Evolutionary conservation across 1,284 basidiomycete genomes (phyloP), one percentile per base, ranked within the genome.

Genomic region (Taiwanofungus camphoratus): DNA sequence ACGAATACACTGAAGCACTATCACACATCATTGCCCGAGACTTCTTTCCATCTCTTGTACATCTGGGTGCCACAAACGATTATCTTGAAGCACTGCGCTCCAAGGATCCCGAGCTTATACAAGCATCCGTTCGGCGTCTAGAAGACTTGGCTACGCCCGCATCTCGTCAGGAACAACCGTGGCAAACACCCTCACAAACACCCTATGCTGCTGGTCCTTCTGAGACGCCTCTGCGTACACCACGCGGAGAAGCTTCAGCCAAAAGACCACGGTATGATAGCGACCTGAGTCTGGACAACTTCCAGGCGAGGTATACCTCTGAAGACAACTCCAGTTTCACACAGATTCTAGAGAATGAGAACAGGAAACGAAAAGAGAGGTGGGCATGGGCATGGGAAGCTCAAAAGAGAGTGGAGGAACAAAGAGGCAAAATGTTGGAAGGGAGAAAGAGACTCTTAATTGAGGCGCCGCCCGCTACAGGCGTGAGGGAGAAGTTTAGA

Each of bases 261-360:
- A 85, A 87, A 59, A 73, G 76, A 27, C 52, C 70, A 15, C 74
- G 76, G 42, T 80, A 77, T 52, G 75, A 89, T 50, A 66, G 68
- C 2, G 59, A 70, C 39, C 65, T 93, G 53, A 79, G 73, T 34
- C 72, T 96, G 15, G 91, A 96, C 61, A 68, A 71, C 12, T 97
- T 96, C 60, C 93, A 96, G 60, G 79, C 90, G 3, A 76, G 76
- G 35, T 95, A 91, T 61, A 97, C 94, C 1, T 94, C 91, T 0
- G 92, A 96, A 61, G 93, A 97, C 63, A 97, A 97, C 62, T 83
- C 92, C 3, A 93, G 89, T 45, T 97, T 97, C 61, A 89, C 89
- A 9, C 75, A 89, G 49, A 92, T 96, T 48, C 66, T 97, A 42
- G 81, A 92, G 42, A 82, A 86, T 46, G 92, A 96, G 70, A 97